Base-by-base conservation (phyloP, 805 yeast genomes). In the Candida sithepensis region DNA sequence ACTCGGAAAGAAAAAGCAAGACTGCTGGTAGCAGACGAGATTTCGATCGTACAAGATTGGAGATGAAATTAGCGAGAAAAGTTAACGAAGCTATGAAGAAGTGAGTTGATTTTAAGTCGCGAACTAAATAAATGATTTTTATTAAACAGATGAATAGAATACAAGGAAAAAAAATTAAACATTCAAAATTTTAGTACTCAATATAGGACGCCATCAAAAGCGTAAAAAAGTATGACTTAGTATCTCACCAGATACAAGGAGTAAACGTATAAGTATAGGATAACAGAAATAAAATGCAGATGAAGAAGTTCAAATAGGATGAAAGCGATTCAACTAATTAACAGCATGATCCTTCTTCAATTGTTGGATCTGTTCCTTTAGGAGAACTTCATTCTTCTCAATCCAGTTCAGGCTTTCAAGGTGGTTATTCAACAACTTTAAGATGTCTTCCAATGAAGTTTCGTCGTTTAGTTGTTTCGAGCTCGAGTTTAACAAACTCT, bases 401-500 rank as follows among this genome's bases (percentile, higher is more conserved):
- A 94, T 79, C 75, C 91, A 90, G 63, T 84, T 89, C 68, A 94
- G 75, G 52, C 96, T 88, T 52, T 91, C 94, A 66, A 94, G 72
- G 65, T 94, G 98, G 41, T 88, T 81, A 63, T 92, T 91, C 61
- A 94, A 76, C 53, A 94, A 73, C 64, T 82, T 84, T 26, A 94
- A 84, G 52, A 92, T 79, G 61, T 84, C 90, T 55, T 80, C 82
- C 40, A 82, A 65, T 3, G 82, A 73, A 43, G 61, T 65, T 19
- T 57, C 62, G 21, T 32, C 34, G 33, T 24, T 33, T 2, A 54
- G 47, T 38, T 51, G 54, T 20, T 54, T 53, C 19, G 61, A 50
- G 21, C 62, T 52, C 1, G 60, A 56, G 14, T 55, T 54, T 62
- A 63, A 64, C 51, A 62, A 80, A 40, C 81, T 80, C 61, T 83